These are phyloP conservation scores for Tilletia indica DNA, from an alignment of 1,284 basidiomycete species.

Conservation along the genomic window DNA sequence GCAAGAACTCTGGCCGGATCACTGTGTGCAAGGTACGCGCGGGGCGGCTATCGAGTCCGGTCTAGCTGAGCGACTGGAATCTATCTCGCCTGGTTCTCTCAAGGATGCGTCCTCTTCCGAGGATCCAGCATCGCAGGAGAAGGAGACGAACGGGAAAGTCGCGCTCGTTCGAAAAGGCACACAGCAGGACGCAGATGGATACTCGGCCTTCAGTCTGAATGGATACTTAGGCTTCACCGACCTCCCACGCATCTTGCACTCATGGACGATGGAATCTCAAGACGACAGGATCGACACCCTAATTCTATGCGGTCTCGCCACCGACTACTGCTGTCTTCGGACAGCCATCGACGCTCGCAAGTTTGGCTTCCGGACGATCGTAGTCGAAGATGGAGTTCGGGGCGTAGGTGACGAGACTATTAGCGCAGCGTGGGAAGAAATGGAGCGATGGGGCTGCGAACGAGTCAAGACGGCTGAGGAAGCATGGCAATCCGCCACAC, in stretches of 20 bases:
- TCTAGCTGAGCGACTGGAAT: slow-evolving; percentile 54
- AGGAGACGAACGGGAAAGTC: background rate
- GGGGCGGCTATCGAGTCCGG: slow-evolving; percentile 60
- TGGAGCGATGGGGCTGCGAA: slow-evolving; percentile 12
- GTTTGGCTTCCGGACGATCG: slow-evolving; percentile 59
- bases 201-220: slow-evolving; percentile 59
- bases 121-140: background rate
- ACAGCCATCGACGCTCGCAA: slow-evolving; percentile 60
- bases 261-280: slow-evolving; percentile 25
- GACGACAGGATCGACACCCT: slow-evolving; percentile 58
- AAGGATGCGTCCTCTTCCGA: background rate
- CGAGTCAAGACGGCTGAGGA: slow-evolving; percentile 14
- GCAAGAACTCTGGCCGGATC: slow-evolving; percentile 66
- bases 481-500: background rate
- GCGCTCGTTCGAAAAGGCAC: slow-evolving; percentile 37
- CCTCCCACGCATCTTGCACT: slow-evolving; percentile 8
- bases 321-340: slow-evolving; percentile 64
- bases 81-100: background rate
- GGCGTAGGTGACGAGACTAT: slow-evolving; percentile 23
- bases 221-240: slow-evolving; percentile 16
- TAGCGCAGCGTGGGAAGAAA: background rate
- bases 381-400: slow-evolving; percentile 41
- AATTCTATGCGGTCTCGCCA: slow-evolving; percentile 65
- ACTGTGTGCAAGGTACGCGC: slow-evolving; percentile 60
- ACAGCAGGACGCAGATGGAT: slow-evolving; percentile 61